These are phyloP conservation scores for Chrysoporthe austroafricana DNA, from an alignment of 2,329 filamentous ascomycete genomes.

Conservation along the genomic window DNA sequence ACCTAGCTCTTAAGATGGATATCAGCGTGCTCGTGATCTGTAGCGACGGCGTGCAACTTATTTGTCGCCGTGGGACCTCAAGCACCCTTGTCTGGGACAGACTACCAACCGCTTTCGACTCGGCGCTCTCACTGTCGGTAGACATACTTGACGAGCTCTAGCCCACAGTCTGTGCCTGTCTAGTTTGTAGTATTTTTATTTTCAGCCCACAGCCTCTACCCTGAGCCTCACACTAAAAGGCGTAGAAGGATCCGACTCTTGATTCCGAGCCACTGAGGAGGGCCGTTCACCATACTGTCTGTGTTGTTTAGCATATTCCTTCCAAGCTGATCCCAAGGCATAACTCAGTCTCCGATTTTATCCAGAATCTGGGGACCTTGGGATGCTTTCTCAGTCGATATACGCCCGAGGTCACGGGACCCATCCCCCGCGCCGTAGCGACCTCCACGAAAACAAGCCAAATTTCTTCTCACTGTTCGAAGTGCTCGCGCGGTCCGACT, in stretches of 20 bases:
- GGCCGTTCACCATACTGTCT: too few relatives aligned
- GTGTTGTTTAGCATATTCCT: neutral
- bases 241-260: too few relatives aligned
- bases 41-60: neutral
- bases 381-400: neutral
- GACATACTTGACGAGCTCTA: neutral
- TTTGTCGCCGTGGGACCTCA: neutral
- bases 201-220: too few relatives aligned
- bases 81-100: too few relatives aligned
- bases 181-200: too few relatives aligned
- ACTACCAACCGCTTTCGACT: too few relatives aligned
- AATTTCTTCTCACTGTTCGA: constrained; percentile 42
- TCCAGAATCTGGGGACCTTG: neutral
- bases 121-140: too few relatives aligned
- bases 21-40: neutral
- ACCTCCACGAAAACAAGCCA: constrained; percentile 42
- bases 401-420: constrained; percentile 19
- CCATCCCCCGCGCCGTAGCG: constrained; percentile 38
- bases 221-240: too few relatives aligned
- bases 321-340: neutral
- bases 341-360: too few relatives aligned
- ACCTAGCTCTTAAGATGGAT: too few relatives aligned
- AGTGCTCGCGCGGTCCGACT: constrained; percentile 37
- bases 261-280: too few relatives aligned
- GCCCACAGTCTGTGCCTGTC: too few relatives aligned